Percentiles rank a stretch among this genome's conserved stretches.
Conservation (phyloP, 108 stramenopile genomes). For the Schizochytrium sp. region DNA sequence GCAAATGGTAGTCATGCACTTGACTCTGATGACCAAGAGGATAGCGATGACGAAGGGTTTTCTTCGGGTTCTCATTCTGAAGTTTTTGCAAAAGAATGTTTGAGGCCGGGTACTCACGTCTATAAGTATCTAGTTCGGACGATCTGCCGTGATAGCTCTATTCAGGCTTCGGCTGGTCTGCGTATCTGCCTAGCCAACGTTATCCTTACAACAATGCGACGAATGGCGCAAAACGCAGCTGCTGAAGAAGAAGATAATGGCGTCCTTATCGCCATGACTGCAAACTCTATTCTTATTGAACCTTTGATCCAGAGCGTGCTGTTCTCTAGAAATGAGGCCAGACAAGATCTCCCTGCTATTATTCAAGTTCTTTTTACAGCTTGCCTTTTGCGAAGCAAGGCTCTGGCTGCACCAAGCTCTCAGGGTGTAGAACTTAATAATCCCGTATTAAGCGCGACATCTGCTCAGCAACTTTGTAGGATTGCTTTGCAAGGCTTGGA, state of each 20-base stretch:
- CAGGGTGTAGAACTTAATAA: neutral
- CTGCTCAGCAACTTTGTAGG: neutral
- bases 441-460: neutral
- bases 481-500: neutral
- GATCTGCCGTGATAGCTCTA: no score
- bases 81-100: no score
- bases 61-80: no score
- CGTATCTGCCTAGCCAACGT: neutral
- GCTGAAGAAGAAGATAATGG: neutral
- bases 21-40: no score
- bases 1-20: no score
- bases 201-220: neutral
- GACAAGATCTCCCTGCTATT: neutral
- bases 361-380: neutral
- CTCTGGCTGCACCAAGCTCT: neutral
- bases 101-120: no score
- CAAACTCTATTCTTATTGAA: neutral
- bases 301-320: neutral
- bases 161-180: no score
- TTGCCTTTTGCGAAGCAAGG: neutral
- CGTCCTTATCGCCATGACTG: neutral
- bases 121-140: no score
- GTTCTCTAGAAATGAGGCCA: neutral
- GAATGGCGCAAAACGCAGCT: neutral
- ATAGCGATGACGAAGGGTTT: no score